Base-by-base conservation (phyloP, 1,284 basidiomycete species). In the Ustilago esculenta region DNA sequence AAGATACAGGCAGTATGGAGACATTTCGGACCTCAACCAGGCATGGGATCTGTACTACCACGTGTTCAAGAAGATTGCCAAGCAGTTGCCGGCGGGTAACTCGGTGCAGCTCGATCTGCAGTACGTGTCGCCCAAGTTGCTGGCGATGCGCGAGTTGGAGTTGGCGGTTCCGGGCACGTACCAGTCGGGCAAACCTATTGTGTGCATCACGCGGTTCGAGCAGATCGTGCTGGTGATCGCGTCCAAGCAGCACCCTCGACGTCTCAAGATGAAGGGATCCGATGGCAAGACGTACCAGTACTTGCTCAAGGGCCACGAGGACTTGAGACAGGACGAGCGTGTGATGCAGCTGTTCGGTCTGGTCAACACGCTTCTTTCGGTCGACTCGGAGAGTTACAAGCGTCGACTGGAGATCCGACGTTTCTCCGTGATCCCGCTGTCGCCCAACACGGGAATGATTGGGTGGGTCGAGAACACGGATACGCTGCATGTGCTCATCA, bases 21-120 rank as follows among this genome's bases (percentile, higher is more conserved):
- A 98, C 47, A 77, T 81, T 81, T 87, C 88, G 55, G 94, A 98
- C 79, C 85, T 99, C 53, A 96, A 98, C 81, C 93, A 92, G 81
- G 96, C 96, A n/a, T 98, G 96, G 96, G 96, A 98, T 79, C 92
- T 98, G 25, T 99, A 99, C 84, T 98, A 97, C 79, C 89, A 90
- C 46, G 85, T 97, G 27, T 98, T 98, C 86, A 92, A 93, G 84
- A 93, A 94, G 81, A 90, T 98, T 58, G 91, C 96, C 81, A 97
- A 96, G 84, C 93, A 94, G 78, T 83, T 98, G 50, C 92, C 93
- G 25, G 88, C 91, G 53, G 86, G 97, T 37, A 94, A 91, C 27
- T 91, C 92, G 5, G 79, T 80, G 39, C 77, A 80, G 66, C 86
- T 99, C 48, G 96, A 98, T 81, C 84, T 99, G 73, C 95, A 98